phyloP scores from a whole-genome alignment of 139 green algal species.

The Raphidocelis subcapitata region DNA sequence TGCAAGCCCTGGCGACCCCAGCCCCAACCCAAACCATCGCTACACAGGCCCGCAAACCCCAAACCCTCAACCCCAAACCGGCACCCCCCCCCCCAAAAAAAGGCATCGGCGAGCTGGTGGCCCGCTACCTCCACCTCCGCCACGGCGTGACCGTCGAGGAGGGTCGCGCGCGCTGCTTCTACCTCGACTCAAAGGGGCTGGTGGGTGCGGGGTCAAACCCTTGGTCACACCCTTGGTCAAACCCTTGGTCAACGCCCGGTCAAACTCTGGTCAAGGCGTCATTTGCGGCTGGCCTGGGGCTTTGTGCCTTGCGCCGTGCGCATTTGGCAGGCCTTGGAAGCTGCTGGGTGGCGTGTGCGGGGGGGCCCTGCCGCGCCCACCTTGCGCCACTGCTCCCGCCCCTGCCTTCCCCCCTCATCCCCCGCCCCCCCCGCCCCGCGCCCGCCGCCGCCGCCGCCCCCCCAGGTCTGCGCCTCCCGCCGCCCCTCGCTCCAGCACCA shows the following conservation, averaged over 20 bases:
- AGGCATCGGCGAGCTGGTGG: slow-evolving; percentile 31
- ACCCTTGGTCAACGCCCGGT: too few relatives aligned
- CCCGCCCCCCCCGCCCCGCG: too few relatives aligned
- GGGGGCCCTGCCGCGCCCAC: neutral
- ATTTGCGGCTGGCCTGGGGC: neutral
- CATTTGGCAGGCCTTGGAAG: too few relatives aligned
- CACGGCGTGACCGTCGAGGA: slow-evolving; percentile 7
- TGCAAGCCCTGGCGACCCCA: too few relatives aligned
- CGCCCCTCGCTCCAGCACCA: slow-evolving; percentile 59
- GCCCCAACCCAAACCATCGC: too few relatives aligned
- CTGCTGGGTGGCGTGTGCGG: neutral
- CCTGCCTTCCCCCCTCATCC: neutral
- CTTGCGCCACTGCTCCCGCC: neutral
- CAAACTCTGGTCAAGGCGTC: too few relatives aligned
- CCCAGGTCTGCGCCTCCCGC: slow-evolving; percentile 31
- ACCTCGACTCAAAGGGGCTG: slow-evolving; percentile 38
- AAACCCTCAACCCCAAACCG: too few relatives aligned
- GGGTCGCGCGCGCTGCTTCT: slow-evolving; percentile 47
- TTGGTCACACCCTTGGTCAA: too few relatives aligned
- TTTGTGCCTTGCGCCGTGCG: neutral
- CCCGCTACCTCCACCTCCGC: slow-evolving; percentile 24
- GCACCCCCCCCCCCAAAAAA: too few relatives aligned
- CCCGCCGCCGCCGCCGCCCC: neutral
- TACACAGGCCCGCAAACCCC: too few relatives aligned
- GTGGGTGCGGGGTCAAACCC: too few relatives aligned